Conservation (phyloP, 2,329 filamentous ascomycete species). For the Exophiala bonariae region DNA sequence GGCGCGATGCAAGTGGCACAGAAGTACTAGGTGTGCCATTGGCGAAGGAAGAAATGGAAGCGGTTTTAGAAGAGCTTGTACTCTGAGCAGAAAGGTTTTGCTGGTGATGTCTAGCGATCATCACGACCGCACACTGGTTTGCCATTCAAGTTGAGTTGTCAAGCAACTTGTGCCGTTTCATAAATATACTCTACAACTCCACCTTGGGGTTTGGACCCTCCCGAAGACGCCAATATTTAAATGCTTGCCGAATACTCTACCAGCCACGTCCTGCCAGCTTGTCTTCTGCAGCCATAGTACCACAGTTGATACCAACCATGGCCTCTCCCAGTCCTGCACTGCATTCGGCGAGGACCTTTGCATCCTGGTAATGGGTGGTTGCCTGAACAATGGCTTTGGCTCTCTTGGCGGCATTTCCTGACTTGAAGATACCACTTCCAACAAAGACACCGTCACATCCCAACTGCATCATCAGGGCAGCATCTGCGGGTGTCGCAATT, state of each 20-base stretch:
- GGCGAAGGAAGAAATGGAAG: slow-evolving; percentile 82
- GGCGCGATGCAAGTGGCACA: slow-evolving; percentile 80
- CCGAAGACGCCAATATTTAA: neutral
- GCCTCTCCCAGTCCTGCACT: slow-evolving; percentile 91
- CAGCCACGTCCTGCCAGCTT: slow-evolving; percentile 85
- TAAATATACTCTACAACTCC: neutral
- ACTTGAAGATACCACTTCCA: slow-evolving; percentile 96
- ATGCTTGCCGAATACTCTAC: slow-evolving; percentile 49
- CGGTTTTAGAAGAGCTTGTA: slow-evolving; percentile 75
- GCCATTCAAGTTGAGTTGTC: no score
- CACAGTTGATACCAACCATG: slow-evolving; percentile 93
- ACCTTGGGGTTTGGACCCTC: neutral
- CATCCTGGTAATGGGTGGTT: slow-evolving; percentile 84
- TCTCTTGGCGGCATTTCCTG: slow-evolving; percentile 82
- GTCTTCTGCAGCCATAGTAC: slow-evolving; percentile 72
- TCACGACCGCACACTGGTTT: no score
- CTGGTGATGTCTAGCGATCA: no score
- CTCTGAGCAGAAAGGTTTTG: slow-evolving; percentile 6
- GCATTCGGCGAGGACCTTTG: slow-evolving; percentile 81
- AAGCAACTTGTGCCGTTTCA: no score
- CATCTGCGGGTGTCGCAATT: slow-evolving; percentile 97
- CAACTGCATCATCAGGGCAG: slow-evolving; percentile 98
- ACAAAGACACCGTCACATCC: slow-evolving; percentile 98
- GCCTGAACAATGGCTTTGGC: slow-evolving; percentile 94
- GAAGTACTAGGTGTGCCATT: slow-evolving; percentile 86